Conservation (phyloP, 2,329 filamentous ascomycete species). For the Monosporascus sp. region DNA sequence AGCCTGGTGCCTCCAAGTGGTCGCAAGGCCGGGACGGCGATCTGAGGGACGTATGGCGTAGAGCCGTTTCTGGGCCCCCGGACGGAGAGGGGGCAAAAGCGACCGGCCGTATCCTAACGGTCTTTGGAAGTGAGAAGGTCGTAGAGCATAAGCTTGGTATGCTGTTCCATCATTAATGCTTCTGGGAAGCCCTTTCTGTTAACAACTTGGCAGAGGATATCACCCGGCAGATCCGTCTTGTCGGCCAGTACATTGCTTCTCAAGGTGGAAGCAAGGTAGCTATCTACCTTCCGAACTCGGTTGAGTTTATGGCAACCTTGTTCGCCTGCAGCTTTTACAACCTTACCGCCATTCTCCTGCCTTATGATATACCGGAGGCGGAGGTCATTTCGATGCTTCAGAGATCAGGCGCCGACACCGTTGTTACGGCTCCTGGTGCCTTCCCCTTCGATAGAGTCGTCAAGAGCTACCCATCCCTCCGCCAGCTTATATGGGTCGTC, state of each 20-base stretch:
- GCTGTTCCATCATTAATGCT: constrained; percentile 5
- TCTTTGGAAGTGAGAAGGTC: constrained; percentile 70
- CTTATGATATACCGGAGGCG: constrained; percentile 70
- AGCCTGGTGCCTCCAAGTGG: constrained; percentile 76
- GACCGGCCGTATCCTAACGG: constrained; percentile 70
- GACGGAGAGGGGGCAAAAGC: constrained; percentile 58
- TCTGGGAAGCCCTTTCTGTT: constrained; percentile 10
- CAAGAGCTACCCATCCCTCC: constrained; percentile 63
- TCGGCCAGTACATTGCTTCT: constrained; percentile 71
- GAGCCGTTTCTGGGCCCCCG: constrained; percentile 58
- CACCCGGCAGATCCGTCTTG: constrained; percentile 79
- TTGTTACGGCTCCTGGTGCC: constrained; percentile 82
- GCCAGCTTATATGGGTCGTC: constrained; percentile 85
- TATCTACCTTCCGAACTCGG: constrained; percentile 86
- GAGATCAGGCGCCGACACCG: constrained; percentile 68
- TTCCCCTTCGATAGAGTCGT: constrained; percentile 73
- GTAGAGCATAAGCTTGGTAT: constrained; percentile 64
- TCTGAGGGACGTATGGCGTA: constrained; percentile 84
- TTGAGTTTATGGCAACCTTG: constrained; percentile 76
- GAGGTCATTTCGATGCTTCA: constrained; percentile 67
- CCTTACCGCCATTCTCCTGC: constrained; percentile 76
- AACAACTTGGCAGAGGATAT: constrained; percentile 52
- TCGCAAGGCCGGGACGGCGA: constrained; percentile 79
- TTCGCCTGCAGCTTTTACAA: constrained; percentile 91
- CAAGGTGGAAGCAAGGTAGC: constrained; percentile 73